Base-by-base conservation (phyloP, 495 filamentous ascomycete species). In the Mytilinidion resinicola region DNA sequence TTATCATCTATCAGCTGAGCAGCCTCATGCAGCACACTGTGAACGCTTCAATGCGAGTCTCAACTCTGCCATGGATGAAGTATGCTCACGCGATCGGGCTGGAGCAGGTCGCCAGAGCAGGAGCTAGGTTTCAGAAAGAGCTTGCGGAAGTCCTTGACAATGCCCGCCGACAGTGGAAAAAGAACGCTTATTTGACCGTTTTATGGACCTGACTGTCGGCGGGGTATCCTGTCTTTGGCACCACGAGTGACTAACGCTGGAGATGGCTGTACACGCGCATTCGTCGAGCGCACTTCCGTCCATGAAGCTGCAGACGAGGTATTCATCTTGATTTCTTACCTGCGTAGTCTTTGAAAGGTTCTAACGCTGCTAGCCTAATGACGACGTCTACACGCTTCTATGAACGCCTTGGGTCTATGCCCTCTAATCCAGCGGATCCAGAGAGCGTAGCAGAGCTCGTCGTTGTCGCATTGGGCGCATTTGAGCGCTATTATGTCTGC, bases 401-500 rank as follows among this genome's bases (percentile, higher is more conserved):
- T 38, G 57, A 53, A 44, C 50, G 56, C 7, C 60, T 66, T 9
- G 62, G 34, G 12, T 52, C 56, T 36, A 60, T 66, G 43, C 60
- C 63, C 1, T 56, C 57, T 15, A 51, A 66, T 33, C 59, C 63
- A 9, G 19, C 19, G 3, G 63, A 66, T 48, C 59, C 63, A 14
- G 63, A 66, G 48, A 56, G 59, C 36, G 19, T 66, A 14, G 55
- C 50, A 11, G 63, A 66, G 36, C 49, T 66, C 4, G 25, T 66
- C 0, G 60, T 62, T 7, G 62, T 63, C 44, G 63, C 63, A 0
- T 66, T 66, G 33, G 63, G 63, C 1, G 63, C 63, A 15, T 66
- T 66, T 37, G 63, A 62, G 44, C 50, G 60, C 30, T 66, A 66
- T 48, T 66, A 66, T 20, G 56, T 66, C 14, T 66, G 63, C 46